phyloP scores from a whole-genome alignment of 345 rosid species.

The Turnera subulata region DNA sequence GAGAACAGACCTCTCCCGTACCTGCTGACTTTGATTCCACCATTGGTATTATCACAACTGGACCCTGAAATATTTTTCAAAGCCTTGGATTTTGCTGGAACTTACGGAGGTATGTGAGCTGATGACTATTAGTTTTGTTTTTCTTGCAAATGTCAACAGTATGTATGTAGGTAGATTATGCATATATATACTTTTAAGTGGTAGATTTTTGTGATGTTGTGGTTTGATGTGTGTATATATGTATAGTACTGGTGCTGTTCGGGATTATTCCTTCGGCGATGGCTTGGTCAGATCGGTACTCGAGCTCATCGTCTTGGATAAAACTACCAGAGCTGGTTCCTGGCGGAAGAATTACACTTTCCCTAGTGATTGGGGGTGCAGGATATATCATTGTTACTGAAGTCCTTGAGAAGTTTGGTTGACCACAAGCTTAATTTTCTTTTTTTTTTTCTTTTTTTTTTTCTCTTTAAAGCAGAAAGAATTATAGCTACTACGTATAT shows the following conservation, averaged over 20 bases:
- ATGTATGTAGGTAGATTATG: too few relatives aligned
- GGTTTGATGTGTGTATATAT: background rate
- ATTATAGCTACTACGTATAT: too few relatives aligned
- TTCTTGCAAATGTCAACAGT: background rate
- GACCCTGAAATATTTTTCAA: slow-evolving; percentile 93
- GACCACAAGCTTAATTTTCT: too few relatives aligned
- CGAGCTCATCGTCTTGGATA: slow-evolving; percentile 29
- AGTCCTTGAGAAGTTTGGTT: slow-evolving; percentile 36
- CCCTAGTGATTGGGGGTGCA: slow-evolving; percentile 54
- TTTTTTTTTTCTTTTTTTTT: too few relatives aligned
- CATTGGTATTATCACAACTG: slow-evolving; percentile 57
- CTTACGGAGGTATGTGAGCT: slow-evolving; percentile 67
- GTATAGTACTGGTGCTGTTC: slow-evolving; percentile 61
- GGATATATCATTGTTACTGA: slow-evolving; percentile 60
- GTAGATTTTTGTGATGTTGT: too few relatives aligned
- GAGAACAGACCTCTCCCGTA: slow-evolving; percentile 60
- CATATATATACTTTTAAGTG: too few relatives aligned
- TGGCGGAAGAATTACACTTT: slow-evolving; percentile 65
- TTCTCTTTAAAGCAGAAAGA: too few relatives aligned
- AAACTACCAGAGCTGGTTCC: slow-evolving; percentile 53
- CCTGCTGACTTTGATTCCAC: slow-evolving; percentile 75
- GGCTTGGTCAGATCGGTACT: slow-evolving; percentile 91
- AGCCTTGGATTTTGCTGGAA: slow-evolving; percentile 92
- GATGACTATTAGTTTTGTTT: background rate
- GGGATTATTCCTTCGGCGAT: slow-evolving; percentile 89